Conservation (phyloP, 805 yeast genomes). For the Nakazawaea populi region DNA sequence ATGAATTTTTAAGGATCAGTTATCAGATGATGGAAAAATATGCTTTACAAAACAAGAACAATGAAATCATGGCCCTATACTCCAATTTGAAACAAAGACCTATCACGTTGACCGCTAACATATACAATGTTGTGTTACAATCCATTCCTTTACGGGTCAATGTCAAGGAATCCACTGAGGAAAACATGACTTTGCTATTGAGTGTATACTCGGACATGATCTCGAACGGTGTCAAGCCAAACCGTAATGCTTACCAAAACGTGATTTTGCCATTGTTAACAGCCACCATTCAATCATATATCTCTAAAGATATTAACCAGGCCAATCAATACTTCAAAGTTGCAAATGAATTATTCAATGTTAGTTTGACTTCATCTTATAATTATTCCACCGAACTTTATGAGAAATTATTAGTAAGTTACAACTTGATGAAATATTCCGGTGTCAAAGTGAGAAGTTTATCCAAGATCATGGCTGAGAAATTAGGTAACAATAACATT, state of each 20-base stretch:
- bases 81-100: constrained; percentile 24
- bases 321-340: constrained; percentile 44
- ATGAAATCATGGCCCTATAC: constrained; percentile 28
- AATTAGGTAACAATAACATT: constrained; percentile 11
- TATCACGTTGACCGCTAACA: constrained; percentile 42
- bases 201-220: constrained; percentile 67
- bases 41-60: constrained; percentile 17
- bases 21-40: constrained; percentile 19
- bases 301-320: constrained; percentile 27
- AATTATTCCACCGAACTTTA: constrained; percentile 32
- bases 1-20: constrained; percentile 13
- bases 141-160: constrained; percentile 48
- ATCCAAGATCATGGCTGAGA: constrained; percentile 23
- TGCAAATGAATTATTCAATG: constrained; percentile 39
- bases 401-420: constrained; percentile 22
- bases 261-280: constrained; percentile 44
- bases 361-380: constrained; percentile 28
- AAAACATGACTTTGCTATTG: constrained; percentile 53
- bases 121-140: constrained; percentile 47
- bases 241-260: constrained; percentile 44
- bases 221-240: constrained; percentile 49
- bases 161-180: constrained; percentile 49
- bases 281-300: constrained; percentile 38
- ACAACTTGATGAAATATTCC: constrained; percentile 15
- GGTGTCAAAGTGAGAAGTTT: constrained; percentile 18